A percentile compares a stretch with the other conserved stretches of the same genome.
Conservation (phyloP, 352 stramenopile genomes). For the Phytopythium delawarense region DNA sequence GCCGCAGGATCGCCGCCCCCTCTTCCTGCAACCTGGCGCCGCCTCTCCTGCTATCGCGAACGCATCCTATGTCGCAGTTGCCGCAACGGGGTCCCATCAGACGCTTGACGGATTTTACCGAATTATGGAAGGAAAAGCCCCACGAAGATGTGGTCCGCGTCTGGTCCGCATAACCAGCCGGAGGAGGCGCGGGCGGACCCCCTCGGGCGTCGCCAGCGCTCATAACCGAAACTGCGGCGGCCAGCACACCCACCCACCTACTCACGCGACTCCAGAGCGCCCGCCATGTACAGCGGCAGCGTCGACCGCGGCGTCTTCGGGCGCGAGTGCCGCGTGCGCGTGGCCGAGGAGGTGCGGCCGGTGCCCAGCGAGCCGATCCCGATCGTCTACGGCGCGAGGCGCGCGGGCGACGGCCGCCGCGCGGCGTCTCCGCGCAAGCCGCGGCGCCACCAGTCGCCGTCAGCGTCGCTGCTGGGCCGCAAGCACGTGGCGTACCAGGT, state of each 20-base stretch:
- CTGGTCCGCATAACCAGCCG: background rate
- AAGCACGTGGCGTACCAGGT: slow-evolving; percentile 31
- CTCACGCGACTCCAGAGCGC: too few relatives aligned
- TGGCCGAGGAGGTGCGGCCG: slow-evolving; percentile 26
- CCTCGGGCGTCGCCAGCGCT: background rate
- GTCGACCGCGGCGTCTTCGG: too few relatives aligned
- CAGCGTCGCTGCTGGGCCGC: slow-evolving; percentile 9
- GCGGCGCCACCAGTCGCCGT: slow-evolving; percentile 4
- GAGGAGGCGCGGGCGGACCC: background rate
- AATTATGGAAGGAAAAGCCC: slow-evolving; percentile 1
- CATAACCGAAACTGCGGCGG: background rate
- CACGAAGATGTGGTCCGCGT: background rate
- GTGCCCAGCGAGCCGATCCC: slow-evolving; percentile 12
- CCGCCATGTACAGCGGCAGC: too few relatives aligned
- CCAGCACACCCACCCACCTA: background rate
- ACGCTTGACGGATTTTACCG: slow-evolving; percentile 2
- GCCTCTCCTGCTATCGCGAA: background rate
- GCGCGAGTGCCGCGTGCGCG: slow-evolving; percentile 10
- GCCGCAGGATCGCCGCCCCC: background rate
- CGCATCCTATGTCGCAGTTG: background rate
- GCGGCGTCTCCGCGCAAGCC: background rate
- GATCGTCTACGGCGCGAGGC: background rate
- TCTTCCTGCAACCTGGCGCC: background rate
- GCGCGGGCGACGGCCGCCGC: background rate
- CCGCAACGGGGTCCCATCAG: background rate